Evolutionary conservation across 225 moss, liverwort and hornwort genomes (phyloP), one percentile per base, ranked within the genome.

Genomic region (Sphagnum contortum): DNA sequence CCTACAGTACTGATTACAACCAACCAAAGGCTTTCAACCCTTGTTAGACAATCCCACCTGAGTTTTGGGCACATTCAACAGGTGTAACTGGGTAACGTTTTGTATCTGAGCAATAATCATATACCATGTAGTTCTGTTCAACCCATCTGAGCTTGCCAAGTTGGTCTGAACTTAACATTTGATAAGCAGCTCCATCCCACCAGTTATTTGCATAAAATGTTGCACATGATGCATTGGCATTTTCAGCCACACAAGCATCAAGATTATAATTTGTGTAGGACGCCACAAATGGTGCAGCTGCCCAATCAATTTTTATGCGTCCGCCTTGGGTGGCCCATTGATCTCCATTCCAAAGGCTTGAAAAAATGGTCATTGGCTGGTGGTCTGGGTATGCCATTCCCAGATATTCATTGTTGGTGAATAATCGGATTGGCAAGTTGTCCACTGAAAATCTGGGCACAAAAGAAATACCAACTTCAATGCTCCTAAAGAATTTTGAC

Each of bases 321-420:
- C 85, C 85, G 13, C 85, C 81, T 55, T 81, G 55, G 3, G 85
- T 85, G 52, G 85, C 85, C 85, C 85, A 85, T 3, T 13, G 2
- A 74, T 81, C 76, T 48, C 85, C 85, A 50, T 85, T 79, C 85
- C 85, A 85, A 44, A 85, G 70, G 60, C 85, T 85, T 47, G 81
- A 81, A 56, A 75, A 79, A 69, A 85, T 79, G 56, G 78, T 77
- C 49, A 82, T 69, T 29, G 80, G 75, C 56, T 78, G 81, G 66
- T 50, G 75, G 68, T 81, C 81, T 66, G 85, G 85, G 76, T 69
- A 85, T 7, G 81, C 70, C 59, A 85, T 72, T 49, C 85, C 85
- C 9, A 81, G 69, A n/a, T 71, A 67, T 69, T 81, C 85, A 59
- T 4, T 79, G 72, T 85, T 85, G 68, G 71, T 79, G 74, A 14